Conservation (phyloP, 2,329 filamentous ascomycete genomes). For the Pseudogymnoascus sp. region DNA sequence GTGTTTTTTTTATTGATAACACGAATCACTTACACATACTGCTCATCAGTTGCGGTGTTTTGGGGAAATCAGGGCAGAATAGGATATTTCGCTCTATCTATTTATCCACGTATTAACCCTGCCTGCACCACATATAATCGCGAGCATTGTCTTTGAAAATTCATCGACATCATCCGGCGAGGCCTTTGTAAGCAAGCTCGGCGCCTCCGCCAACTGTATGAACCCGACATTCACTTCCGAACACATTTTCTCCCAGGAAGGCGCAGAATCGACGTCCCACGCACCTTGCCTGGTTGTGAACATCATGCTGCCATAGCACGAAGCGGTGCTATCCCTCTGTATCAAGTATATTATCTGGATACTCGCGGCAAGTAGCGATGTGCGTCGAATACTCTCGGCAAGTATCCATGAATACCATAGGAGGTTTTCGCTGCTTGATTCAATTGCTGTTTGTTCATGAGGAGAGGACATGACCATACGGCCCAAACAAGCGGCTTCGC, state of each 20-base stretch:
- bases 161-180: constrained; percentile 12
- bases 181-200: constrained; percentile 1
- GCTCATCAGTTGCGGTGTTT: not conserved
- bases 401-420: constrained; percentile 29
- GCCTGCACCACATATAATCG: not conserved
- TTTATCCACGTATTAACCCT: constrained; percentile 1
- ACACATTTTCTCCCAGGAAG: constrained; percentile 21
- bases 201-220: constrained; percentile 10
- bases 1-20: too few relatives aligned
- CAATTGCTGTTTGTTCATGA: constrained; percentile 13
- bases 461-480: not conserved
- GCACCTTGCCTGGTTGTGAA: constrained; percentile 25
- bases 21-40: not conserved
- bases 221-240: constrained; percentile 15
- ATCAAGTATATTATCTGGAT: constrained; percentile 19
- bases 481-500: constrained; percentile 9
- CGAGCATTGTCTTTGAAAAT: constrained; percentile 9
- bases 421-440: constrained; percentile 17
- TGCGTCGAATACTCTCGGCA: constrained; percentile 27
- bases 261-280: constrained; percentile 26
- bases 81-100: not conserved
- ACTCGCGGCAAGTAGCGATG: constrained; percentile 23
- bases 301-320: constrained; percentile 23
- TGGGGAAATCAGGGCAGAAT: not conserved
- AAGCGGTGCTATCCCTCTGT: constrained; percentile 16